These are phyloP conservation scores for Fusarium anthophilum DNA, from an alignment of 2,329 filamentous ascomycete genomes.

Conservation along the genomic window DNA sequence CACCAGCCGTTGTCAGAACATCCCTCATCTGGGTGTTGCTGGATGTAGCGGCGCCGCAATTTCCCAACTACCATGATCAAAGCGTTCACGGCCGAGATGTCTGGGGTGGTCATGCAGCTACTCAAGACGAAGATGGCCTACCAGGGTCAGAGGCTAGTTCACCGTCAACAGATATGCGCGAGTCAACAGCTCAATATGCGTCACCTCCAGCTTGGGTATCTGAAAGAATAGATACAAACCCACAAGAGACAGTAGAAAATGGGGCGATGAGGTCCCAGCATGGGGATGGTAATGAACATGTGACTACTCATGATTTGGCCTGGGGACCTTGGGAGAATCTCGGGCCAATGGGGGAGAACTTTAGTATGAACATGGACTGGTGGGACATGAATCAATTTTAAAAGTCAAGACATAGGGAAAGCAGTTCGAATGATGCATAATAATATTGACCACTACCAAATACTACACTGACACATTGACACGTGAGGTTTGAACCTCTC, in stretches of 20 bases:
- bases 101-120: background rate
- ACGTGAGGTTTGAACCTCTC: background rate
- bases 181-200: constrained; percentile 30
- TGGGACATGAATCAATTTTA: constrained; percentile 27
- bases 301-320: background rate
- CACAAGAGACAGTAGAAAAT: background rate
- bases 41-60: constrained; percentile 23
- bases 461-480: background rate
- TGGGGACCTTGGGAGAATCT: constrained; percentile 35
- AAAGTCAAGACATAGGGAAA: fast-evolving
- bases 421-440: too few species aligned
- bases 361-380: constrained; percentile 16
- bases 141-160: background rate
- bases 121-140: background rate
- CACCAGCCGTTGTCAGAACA: background rate
- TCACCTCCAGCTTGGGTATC: constrained; percentile 23
- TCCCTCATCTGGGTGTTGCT: constrained; percentile 21
- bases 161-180: constrained; percentile 15
- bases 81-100: background rate
- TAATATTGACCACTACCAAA: too few species aligned
- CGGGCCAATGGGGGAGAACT: background rate
- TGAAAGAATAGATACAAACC: background rate
- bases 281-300: background rate
- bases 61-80: constrained; percentile 9
- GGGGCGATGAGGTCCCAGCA: background rate